Evolutionary conservation across 495 filamentous ascomycete genomes (phyloP), one percentile per base, ranked within the genome.

Genomic region (Immersiella caudata): DNA sequence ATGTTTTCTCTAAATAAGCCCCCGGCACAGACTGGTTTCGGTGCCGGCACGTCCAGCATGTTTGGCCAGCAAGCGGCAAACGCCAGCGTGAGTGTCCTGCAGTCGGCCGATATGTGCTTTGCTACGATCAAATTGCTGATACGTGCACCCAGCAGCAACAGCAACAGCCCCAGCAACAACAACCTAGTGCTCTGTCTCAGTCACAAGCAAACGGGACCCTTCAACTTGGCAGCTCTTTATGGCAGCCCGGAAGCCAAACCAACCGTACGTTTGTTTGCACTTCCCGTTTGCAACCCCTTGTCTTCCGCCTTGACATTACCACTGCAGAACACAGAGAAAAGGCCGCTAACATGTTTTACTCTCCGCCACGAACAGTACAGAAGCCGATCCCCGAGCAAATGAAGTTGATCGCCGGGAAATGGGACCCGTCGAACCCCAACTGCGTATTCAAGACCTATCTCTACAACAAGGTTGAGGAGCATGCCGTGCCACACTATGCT

Each of bases 371-470:
- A 50, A 25, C 66, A 89, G 86, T 85, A 60, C 92, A 95, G 73
- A 94, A 93, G 71, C 87, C 91, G 24, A 88, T 97, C 16, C 86
- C 88, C 18, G 92, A 96, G 68, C 94, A 98, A 79, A 93, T 97
- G 60, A 78, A 86, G 61, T 83, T 89, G 22, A 84, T 97, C 66
- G 82, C 86, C 51, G 83, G 89, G 36, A 97, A 97, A 83, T 99
- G 95, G 95, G 85, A 93, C 68, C 86, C 91, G 1, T 75, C 80
- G 8, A 87, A 82, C 72, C 86, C 85, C 12, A 83, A 86, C 67
- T 96, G 92, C 66, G 88, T 86, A 6, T 96, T 99, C 81, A 89
- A 93, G 73, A 82, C 90, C 62, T 98, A 99, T 76, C 91, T 97
- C 76, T 99, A 98, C 82, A 98, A 99, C 79, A 85, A 90, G 69